Evolutionary conservation across 2,329 filamentous ascomycete species (phyloP), one percentile per base, ranked within the genome.

Genomic region (Paecilomyces sp.): DNA sequence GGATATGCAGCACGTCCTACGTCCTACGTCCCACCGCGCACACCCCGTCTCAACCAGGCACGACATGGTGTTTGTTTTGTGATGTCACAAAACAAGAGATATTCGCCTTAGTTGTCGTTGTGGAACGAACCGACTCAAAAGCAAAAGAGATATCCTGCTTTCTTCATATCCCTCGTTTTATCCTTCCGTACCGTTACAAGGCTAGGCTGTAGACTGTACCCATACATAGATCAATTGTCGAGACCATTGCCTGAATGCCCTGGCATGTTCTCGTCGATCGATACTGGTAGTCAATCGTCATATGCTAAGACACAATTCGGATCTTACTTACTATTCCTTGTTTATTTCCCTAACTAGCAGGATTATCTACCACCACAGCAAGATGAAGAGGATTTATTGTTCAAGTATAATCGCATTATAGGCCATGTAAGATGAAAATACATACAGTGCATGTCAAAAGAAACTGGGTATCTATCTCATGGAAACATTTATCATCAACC

Each of bases 141-240:
- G 41, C 15, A 47, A 47, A 47, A 18, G 41, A 8, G 15, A 18
- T 47, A 59, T 63, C 61, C 63, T 60, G 63, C 62, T 60, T 65
- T 62, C 63, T 63, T 24, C 13, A 13, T 30, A n/a, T n/a, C n/a
- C n/a, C n/a, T n/a, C 62, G 65, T 66, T 63, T 66, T 58, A 63
- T 15, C 65, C 66, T 64, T 68, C 67, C 67, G 11, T 33, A 33
- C 8, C 31, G 8, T 12, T 11, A 2, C 22, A 22, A 22, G 1
- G 22, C 22, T 22, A 11, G 31, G 8, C 8, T 33, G 25, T 28
- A 28, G 25, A 28, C 25, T 6, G 6, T 28, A 28, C 25, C 25
- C 25, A 3, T 28, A 4, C 3, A 2, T 28, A 28, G 25, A 28
- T 6, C 25, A 28, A 6, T 28, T 28, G 3, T 28, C 25, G 6